Base-by-base conservation (phyloP, 495 filamentous ascomycete species). In the Lasiosphaeriaceae sp. region DNA sequence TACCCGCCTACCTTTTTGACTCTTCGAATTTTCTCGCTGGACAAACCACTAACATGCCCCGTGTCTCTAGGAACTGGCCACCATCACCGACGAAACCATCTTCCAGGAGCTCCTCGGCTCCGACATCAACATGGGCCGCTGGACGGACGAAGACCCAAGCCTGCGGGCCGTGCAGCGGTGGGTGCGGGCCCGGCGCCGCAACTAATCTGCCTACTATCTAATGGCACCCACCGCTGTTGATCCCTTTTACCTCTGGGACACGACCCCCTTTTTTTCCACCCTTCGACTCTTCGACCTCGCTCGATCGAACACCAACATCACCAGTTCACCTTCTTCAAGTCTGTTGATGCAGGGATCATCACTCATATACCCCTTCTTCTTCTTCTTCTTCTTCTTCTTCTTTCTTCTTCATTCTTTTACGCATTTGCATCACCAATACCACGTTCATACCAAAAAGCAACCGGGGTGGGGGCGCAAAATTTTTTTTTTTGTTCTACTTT, bases 91-190 rank as follows among this genome's bases (percentile, higher is more conserved):
- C 57, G 81, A 89, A 52, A 66, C 79, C 46, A 78, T 90, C 57
- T 80, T 86, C 62, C 71, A 80, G 54, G 83, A 86, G 53, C 81
- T 92, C 48, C 81, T 82, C 44, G 71, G 73, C 22, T 82, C 82
- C 21, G 89, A 92, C 65, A 66, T 79, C 50, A 74, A 77, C 58
- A 83, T 87, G 74, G 85, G 86, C 50, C 82, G 85, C 74, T 92
- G 88, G 88, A 84, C 86, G 55, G 72, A 75, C 47, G 89, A 91
- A 57, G 89, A 92, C 68, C 89, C 89, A 2, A 76, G 70, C 54
- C 66, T 81, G 24, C 71, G 75, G 48, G 61, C 70, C 23, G 72
- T 83, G 48, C 76, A 78, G 59, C 70, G 76, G 58, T 83, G 79
- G 79, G 64, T 82, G 19, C 67, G 75, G 37, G 67, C 73, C 44